These are phyloP conservation scores for Thuidium tamariscinum DNA, from an alignment of 225 moss, liverwort and hornwort genomes.

Conservation along the genomic window DNA sequence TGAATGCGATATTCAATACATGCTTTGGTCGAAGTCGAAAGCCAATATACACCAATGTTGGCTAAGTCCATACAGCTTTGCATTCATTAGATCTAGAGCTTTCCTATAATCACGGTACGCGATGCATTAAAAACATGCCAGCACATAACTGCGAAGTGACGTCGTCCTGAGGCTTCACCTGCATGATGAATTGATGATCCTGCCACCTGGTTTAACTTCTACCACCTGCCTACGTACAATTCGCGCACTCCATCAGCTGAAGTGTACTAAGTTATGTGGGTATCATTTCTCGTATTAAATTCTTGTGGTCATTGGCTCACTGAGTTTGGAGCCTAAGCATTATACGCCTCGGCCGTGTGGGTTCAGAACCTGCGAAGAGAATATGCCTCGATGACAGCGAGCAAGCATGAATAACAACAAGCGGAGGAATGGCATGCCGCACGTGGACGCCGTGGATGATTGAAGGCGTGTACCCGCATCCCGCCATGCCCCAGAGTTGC, in stretches of 20 bases:
- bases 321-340: neutral
- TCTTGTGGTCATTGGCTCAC: no score
- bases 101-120: neutral
- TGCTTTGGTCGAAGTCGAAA: neutral
- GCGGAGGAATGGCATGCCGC: no score
- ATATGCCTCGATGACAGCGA: neutral
- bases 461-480: no score
- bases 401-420: no score
- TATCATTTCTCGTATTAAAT: neutral
- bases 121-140: neutral
- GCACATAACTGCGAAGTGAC: neutral
- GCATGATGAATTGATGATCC: neutral
- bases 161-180: neutral
- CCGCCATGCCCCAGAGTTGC: no score
- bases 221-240: neutral
- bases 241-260: neutral
- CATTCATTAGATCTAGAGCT: neutral
- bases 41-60: neutral
- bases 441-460: no score
- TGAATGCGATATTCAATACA: no score
- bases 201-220: neutral
- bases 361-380: neutral
- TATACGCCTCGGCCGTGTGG: neutral
- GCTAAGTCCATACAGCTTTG: no score
- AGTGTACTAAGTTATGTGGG: neutral